Percentiles rank a stretch among this genome's conserved stretches.
These are phyloP conservation scores for Phytopythium kandeliae DNA, from an alignment of 352 stramenopile species.

Conservation along the genomic window DNA sequence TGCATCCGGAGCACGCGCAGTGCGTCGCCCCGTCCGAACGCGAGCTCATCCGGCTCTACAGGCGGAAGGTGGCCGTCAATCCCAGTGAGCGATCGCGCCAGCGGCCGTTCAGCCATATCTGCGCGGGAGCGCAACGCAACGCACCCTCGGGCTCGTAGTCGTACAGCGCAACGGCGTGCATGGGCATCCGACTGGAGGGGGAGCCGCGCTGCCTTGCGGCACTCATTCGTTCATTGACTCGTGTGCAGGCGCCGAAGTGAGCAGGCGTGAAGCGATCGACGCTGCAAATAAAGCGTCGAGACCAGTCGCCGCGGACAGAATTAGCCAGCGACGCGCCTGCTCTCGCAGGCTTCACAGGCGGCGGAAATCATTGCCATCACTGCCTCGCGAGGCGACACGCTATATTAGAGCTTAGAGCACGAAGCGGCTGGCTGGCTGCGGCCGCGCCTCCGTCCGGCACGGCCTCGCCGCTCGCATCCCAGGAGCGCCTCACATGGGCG, in stretches of 20 bases:
- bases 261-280: neutral
- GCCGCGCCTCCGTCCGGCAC: neutral
- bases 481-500: neutral
- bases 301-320: too few species aligned
- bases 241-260: neutral
- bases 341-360: too few species aligned
- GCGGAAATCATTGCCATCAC: too few species aligned
- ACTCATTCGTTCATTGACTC: slow-evolving; percentile 1
- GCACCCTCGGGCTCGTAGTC: slow-evolving; percentile 61
- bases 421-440: neutral
- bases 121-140: too few species aligned
- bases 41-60: slow-evolving; percentile 57
- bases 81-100: too few species aligned
- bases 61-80: too few species aligned
- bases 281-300: neutral
- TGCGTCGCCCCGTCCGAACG: slow-evolving; percentile 34
- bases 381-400: too few species aligned
- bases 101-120: too few species aligned
- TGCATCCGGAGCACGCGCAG: slow-evolving; percentile 46
- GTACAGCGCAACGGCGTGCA: slow-evolving; percentile 52
- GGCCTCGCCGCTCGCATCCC: neutral
- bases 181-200: slow-evolving; percentile 15
- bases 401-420: too few species aligned
- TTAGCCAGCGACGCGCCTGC: too few species aligned
- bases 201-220: neutral